Conservation (phyloP, 805 yeast genomes). For the Myxozyma neglecta region DNA sequence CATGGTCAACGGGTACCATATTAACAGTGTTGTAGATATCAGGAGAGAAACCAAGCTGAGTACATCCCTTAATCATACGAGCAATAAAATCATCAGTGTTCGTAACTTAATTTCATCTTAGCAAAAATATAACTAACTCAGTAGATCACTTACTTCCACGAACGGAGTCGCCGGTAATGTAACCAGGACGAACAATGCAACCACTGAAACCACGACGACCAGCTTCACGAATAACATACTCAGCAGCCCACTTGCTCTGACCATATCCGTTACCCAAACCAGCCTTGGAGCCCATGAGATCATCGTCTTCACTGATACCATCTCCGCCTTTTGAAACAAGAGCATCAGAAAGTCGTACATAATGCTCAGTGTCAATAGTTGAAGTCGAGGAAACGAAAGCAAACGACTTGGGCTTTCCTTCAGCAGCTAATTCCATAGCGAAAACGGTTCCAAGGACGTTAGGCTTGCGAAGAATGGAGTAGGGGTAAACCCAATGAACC, state of each 20-base stretch:
- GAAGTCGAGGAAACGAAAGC: constrained; percentile 96
- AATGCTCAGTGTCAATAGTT: constrained; percentile 80
- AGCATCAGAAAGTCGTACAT: constrained; percentile 71
- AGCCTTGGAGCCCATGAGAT: constrained; percentile 71
- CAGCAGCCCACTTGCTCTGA: constrained; percentile 97
- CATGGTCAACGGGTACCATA: constrained; percentile 98
- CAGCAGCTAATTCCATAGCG: constrained; percentile 71
- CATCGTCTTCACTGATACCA: constrained; percentile 83
- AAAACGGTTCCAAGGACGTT: constrained; percentile 87
- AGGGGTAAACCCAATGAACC: constrained; percentile 98
- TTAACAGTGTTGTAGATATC: constrained; percentile 84
- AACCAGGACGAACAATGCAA: constrained; percentile 91
- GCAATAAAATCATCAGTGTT: constrained; percentile 96
- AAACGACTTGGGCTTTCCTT: constrained; percentile 81
- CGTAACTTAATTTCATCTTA: constrained; percentile 50
- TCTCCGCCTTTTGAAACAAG: constrained; percentile 59
- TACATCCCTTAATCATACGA: constrained; percentile 92
- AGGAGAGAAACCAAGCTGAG: constrained; percentile 82
- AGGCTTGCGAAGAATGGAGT: constrained; percentile 83
- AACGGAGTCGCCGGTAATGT: constrained; percentile 79
- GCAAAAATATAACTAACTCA: neutral
- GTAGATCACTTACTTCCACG: constrained; percentile 54
- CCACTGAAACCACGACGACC: constrained; percentile 87
- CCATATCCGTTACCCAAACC: constrained; percentile 95
- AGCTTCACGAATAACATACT: constrained; percentile 80